Conservation (phyloP, 2,329 filamentous ascomycete genomes). For the Neophaeococcomyces aloes region DNA sequence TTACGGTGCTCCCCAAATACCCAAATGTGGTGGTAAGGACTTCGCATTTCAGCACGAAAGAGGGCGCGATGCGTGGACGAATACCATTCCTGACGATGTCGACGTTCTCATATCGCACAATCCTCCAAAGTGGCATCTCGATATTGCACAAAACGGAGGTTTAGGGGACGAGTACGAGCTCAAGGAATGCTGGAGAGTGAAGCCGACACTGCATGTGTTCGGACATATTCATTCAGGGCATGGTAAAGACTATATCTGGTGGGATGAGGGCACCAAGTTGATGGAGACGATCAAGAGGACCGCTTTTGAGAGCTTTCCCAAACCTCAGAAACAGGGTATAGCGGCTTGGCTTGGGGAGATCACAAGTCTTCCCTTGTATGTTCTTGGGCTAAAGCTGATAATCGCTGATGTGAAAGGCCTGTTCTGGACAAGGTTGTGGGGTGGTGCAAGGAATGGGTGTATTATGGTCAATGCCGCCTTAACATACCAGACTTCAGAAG, state of each 20-base stretch:
- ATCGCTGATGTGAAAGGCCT: constrained; percentile 45
- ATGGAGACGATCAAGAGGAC: constrained; percentile 54
- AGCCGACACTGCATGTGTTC: constrained; percentile 68
- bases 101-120: constrained; percentile 76
- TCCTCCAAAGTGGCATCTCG: constrained; percentile 63
- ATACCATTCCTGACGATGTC: constrained; percentile 57
- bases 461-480: constrained; percentile 53
- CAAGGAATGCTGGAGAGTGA: constrained; percentile 61
- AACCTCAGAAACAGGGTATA: constrained; percentile 17
- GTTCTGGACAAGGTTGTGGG: constrained; percentile 52
- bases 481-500: constrained; percentile 33
- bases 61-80: constrained; percentile 58
- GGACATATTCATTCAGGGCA: constrained; percentile 73
- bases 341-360: constrained; percentile 27
- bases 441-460: constrained; percentile 40
- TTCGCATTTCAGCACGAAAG: constrained; percentile 69
- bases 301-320: constrained; percentile 23
- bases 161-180: constrained; percentile 63
- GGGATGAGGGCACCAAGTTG: constrained; percentile 60
- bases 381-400: constrained; percentile 41
- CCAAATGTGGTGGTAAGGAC: constrained; percentile 57
- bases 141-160: constrained; percentile 40
- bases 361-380: constrained; percentile 36
- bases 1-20: constrained; percentile 74
- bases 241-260: constrained; percentile 59